These are phyloP conservation scores for Paramarasmius palmivorus DNA, from an alignment of 1,284 basidiomycete species.

Conservation along the genomic window DNA sequence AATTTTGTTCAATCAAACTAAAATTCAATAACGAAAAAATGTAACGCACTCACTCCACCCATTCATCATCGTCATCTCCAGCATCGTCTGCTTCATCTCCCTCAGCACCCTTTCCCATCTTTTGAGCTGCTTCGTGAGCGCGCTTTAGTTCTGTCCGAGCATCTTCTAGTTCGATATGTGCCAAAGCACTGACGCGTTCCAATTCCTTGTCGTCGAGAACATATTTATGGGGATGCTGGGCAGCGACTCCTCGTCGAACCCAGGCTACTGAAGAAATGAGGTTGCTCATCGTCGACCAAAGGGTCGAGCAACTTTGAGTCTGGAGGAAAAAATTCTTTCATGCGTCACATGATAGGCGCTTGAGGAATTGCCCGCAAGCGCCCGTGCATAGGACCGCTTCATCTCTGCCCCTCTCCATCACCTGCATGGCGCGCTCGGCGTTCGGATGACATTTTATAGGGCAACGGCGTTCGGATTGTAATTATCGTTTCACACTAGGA, in stretches of 20 bases:
- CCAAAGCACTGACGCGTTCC: constrained; percentile 86
- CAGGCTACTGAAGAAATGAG: constrained; percentile 69
- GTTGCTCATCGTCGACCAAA: constrained; percentile 53
- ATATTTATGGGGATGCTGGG: constrained; percentile 84
- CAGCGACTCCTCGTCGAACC: constrained; percentile 84
- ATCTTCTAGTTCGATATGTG: constrained; percentile 87
- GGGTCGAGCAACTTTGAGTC: not conserved
- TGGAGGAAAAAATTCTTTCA: not conserved
- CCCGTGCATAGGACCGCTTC: no score
- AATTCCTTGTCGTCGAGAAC: constrained; percentile 91
- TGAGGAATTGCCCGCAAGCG: no score
- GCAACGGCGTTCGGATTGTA: no score
- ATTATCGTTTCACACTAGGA: no score
- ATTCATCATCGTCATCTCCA: constrained; percentile 56
- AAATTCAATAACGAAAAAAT: constrained; percentile 15
- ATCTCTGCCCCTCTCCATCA: no score
- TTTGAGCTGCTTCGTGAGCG: constrained; percentile 75
- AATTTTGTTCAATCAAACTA: constrained; percentile 22
- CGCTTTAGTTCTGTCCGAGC: constrained; percentile 84
- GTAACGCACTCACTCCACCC: constrained; percentile 78
- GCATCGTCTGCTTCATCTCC: constrained; percentile 60
- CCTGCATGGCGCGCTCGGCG: no score
- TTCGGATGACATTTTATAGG: no score
- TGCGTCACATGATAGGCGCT: no score
- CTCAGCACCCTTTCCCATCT: constrained; percentile 64